A percentile compares a stretch with the other conserved stretches of the same genome.
Conservation (phyloP, 768 basidiomycete species). For the Trichaptum fuscoviolaceum region DNA sequence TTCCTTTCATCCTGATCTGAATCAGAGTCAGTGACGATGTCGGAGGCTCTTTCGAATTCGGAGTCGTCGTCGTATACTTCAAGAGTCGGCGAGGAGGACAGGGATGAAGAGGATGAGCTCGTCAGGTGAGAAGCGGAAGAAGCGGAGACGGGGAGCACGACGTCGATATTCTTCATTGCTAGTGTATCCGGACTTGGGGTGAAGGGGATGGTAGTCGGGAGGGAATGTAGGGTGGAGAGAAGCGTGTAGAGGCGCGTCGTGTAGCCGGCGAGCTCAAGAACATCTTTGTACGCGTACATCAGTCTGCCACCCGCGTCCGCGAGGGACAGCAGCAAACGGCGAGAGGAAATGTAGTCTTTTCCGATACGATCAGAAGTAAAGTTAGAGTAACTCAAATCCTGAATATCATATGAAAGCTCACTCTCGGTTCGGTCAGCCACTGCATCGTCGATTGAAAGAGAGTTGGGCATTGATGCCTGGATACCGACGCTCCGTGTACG, state of each 20-base stretch:
- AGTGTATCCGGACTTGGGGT: constrained; percentile 39
- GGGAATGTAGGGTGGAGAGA: constrained; percentile 76
- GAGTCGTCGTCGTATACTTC: not conserved
- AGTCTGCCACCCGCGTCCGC: constrained; percentile 93
- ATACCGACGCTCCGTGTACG: constrained; percentile 34
- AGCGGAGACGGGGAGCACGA: constrained; percentile 48
- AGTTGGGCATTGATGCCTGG: constrained; percentile 10
- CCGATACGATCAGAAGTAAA: not conserved
- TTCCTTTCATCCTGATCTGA: not conserved
- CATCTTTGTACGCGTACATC: constrained; percentile 96
- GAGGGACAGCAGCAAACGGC: constrained; percentile 86
- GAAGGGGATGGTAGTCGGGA: constrained; percentile 45
- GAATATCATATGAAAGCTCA: constrained; percentile 16
- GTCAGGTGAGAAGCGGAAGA: not conserved
- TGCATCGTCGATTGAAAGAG: constrained; percentile 21
- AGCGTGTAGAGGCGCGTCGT: constrained; percentile 88
- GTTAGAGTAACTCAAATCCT: not conserved
- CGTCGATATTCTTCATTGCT: constrained; percentile 62
- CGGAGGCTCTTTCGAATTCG: not conserved
- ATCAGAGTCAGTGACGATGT: not conserved
- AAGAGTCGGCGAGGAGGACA: not conserved
- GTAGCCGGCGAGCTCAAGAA: constrained; percentile 91
- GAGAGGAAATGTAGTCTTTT: constrained; percentile 85
- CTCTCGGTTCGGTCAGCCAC: constrained; percentile 49
- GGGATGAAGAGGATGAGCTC: not conserved